Conservation (phyloP, 164 flowering plant genomes). For the Stephania yunnanensis region DNA sequence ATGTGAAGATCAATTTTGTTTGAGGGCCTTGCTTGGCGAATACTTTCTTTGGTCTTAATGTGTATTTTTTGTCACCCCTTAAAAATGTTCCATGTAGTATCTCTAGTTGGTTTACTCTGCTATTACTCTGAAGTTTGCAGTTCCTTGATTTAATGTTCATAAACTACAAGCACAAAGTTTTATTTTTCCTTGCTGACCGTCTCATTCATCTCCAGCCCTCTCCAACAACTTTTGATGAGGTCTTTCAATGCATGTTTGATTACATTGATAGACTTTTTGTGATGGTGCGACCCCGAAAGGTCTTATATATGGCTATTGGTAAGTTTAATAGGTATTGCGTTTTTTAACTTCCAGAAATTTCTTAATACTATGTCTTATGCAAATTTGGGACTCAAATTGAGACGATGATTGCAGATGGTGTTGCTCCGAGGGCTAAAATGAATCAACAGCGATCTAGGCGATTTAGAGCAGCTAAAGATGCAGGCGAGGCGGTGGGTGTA, state of each 20-base stretch:
- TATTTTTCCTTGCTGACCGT: not conserved
- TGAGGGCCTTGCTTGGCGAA: too few species aligned
- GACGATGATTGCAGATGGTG: constrained; percentile 61
- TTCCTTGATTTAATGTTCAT: too few species aligned
- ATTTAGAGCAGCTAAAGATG: constrained; percentile 96
- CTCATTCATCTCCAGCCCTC: constrained; percentile 62
- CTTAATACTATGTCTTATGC: not conserved
- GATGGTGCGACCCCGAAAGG: constrained; percentile 92
- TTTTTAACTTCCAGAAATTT: not conserved
- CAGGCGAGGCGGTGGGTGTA: constrained; percentile 72
- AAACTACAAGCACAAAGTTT: too few species aligned
- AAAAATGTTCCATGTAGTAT: too few species aligned
- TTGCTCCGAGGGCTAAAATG: constrained; percentile 99
- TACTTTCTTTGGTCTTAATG: too few species aligned
- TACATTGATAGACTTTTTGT: constrained; percentile 86
- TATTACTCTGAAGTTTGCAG: too few species aligned
- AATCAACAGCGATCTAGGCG: constrained; percentile 96
- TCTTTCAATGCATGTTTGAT: constrained; percentile 88
- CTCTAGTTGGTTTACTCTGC: too few species aligned
- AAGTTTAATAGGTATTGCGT: constrained; percentile 20
- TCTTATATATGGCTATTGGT: constrained; percentile 96
- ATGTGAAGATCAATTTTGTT: too few species aligned
- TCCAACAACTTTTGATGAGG: constrained; percentile 86
- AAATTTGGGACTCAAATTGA: not conserved
- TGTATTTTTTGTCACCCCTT: too few species aligned